A percentile compares a stretch with the other conserved stretches of the same genome.
Conservation (phyloP, 371 early-diverging fungal species). For the Apophysomyces variabilis region DNA sequence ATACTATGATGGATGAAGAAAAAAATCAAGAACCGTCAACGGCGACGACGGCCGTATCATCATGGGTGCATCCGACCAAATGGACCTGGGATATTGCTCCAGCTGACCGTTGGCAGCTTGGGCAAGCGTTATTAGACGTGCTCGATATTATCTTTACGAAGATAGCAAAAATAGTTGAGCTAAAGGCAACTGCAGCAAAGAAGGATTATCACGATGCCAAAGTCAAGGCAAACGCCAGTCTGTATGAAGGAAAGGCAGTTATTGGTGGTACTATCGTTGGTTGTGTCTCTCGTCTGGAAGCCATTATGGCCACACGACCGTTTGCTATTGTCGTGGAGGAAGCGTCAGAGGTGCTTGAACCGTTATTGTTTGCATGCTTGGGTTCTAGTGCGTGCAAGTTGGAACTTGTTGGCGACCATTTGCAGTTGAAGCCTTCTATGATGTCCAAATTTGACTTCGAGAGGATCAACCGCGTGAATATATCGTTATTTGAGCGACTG, state of each 20-base stretch:
- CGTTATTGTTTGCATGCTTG: background rate
- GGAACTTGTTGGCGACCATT: background rate
- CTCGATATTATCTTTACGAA: background rate
- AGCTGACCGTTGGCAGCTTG: background rate
- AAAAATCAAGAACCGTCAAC: background rate
- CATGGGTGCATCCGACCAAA: background rate
- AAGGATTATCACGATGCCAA: background rate
- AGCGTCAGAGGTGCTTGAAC: background rate
- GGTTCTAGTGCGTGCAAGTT: conserved; percentile 2
- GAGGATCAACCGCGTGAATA: background rate
- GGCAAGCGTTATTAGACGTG: background rate
- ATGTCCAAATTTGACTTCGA: conserved; percentile 2
- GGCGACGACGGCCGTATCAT: background rate
- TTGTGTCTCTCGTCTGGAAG: background rate
- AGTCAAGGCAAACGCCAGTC: background rate
- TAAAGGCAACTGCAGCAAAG: background rate
- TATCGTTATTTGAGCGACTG: background rate
- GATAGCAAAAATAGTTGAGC: background rate
- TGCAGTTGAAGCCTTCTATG: background rate
- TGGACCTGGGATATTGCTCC: conserved; percentile 5
- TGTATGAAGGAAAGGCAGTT: conserved; percentile 4
- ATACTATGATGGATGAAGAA: background rate
- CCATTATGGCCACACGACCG: conserved; percentile 2
- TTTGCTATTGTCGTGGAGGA: conserved; percentile 2
- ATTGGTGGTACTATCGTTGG: conserved; percentile 3